A percentile compares a stretch with the other conserved stretches of the same genome.
These are phyloP conservation scores for Albugo laibachii DNA, from an alignment of 352 stramenopile genomes.

Conservation along the genomic window DNA sequence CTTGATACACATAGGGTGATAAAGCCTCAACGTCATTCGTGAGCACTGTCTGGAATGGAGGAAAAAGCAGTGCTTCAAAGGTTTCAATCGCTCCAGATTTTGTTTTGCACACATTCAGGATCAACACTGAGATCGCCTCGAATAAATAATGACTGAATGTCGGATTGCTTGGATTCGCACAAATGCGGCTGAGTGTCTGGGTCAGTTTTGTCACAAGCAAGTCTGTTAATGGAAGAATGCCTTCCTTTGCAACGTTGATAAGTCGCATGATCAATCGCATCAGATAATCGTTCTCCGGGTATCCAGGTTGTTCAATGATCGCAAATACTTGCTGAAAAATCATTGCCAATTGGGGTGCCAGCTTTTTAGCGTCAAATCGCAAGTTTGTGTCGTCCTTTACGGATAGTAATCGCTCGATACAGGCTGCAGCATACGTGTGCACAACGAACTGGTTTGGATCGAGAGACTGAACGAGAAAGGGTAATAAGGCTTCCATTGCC, in stretches of 20 bases:
- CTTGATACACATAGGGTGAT: constrained; percentile 97
- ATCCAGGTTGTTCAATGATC: constrained; percentile 86
- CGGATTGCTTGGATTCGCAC: constrained; percentile 96
- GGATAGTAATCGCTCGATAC: constrained; percentile 91
- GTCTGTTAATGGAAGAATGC: constrained; percentile 82
- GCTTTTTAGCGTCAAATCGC: constrained; percentile 59
- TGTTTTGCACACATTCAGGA: constrained; percentile 83
- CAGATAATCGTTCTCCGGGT: constrained; percentile 96
- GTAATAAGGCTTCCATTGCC: constrained; percentile 85
- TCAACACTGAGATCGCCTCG: constrained; percentile 93
- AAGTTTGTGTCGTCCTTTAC: constrained; percentile 77
- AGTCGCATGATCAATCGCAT: constrained; percentile 97
- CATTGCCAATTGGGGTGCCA: constrained; percentile 82
- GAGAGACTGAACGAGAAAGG: constrained; percentile 79
- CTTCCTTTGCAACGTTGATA: constrained; percentile 83
- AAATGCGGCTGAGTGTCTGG: constrained; percentile 83
- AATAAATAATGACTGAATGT: constrained; percentile 99
- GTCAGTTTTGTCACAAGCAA: constrained; percentile 92
- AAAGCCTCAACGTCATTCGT: constrained; percentile 89
- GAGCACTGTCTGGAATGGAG: constrained; percentile 93
- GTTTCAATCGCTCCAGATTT: constrained; percentile 50
- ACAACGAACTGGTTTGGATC: constrained; percentile 85
- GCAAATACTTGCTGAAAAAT: constrained; percentile 91
- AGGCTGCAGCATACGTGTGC: constrained; percentile 93
- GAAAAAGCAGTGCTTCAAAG: constrained; percentile 94